Conservation (phyloP, 306 rosid genomes). For the Rosa chinensis region DNA sequence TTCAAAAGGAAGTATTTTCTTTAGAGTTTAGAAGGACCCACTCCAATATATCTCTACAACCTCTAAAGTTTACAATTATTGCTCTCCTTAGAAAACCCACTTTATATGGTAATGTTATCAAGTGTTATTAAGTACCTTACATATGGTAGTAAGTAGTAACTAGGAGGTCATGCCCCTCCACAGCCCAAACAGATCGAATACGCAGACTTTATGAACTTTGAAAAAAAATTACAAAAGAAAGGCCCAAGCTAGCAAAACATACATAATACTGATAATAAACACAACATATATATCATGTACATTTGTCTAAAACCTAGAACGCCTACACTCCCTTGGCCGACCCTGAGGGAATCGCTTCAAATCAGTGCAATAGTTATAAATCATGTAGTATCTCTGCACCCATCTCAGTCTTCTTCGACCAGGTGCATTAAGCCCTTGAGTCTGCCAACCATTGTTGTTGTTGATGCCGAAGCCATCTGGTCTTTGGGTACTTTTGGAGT, state of each 20-base stretch:
- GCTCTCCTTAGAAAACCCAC: too few species aligned
- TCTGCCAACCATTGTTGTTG: constrained; percentile 12
- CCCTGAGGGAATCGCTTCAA: constrained; percentile 31
- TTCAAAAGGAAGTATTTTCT: too few species aligned
- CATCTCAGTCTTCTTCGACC: constrained; percentile 29
- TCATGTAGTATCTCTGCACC: constrained; percentile 33
- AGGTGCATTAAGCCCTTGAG: constrained; percentile 25
- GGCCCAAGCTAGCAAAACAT: background rate
- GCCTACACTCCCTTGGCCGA: constrained; percentile 31
- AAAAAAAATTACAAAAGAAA: background rate
- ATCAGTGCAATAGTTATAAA: constrained; percentile 34
- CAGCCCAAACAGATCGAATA: background rate
- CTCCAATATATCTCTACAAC: too few species aligned
- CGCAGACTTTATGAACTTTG: background rate
- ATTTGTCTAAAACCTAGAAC: background rate
- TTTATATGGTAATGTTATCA: too few species aligned
- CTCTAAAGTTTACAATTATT: too few species aligned
- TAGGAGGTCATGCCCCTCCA: background rate
- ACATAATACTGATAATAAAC: background rate
- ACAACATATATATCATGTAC: background rate
- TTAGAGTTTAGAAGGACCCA: too few species aligned
- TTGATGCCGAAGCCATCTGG: background rate
- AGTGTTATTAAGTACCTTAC: too few species aligned
- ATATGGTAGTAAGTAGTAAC: too few species aligned
- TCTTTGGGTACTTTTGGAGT: background rate